phyloP scores from a whole-genome alignment of 2,329 filamentous ascomycete genomes.

The Pleomassaria siparia region DNA sequence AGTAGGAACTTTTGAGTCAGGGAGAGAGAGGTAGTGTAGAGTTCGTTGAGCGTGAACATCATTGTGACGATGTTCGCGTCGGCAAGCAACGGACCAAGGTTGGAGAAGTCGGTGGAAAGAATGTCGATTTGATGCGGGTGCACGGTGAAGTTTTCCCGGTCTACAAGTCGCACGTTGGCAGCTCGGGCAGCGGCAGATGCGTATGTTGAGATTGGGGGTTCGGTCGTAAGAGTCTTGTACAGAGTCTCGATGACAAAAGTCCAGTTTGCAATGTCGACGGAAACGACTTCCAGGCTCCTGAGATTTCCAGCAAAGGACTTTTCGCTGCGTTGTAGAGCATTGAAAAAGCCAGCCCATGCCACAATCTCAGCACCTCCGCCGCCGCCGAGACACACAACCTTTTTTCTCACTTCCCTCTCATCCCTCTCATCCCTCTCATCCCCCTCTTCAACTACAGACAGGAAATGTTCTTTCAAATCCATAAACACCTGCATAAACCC shows the following conservation, averaged over 20 bases:
- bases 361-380: conserved; percentile 69
- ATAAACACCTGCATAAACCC: conserved; percentile 70
- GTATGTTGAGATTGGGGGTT: conserved; percentile 50
- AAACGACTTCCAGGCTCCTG: conserved; percentile 52
- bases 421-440: neutral
- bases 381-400: conserved; percentile 62
- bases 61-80: conserved; percentile 66
- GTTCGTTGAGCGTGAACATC: conserved; percentile 93
- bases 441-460: conserved; percentile 3
- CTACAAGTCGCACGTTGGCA: conserved; percentile 43
- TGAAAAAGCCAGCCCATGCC: conserved; percentile 59
- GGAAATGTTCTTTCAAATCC: conserved; percentile 31
- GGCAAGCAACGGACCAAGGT: conserved; percentile 36
- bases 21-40: conserved; percentile 76
- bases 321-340: conserved; percentile 30
- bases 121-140: conserved; percentile 55
- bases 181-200: conserved; percentile 49
- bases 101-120: conserved; percentile 44
- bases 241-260: conserved; percentile 62
- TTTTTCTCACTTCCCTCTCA: conserved; percentile 15
- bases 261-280: conserved; percentile 88
- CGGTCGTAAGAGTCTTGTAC: conserved; percentile 55
- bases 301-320: conserved; percentile 3
- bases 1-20: conserved; percentile 78
- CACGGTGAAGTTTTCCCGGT: conserved; percentile 33